phyloP scores from a whole-genome alignment of 2,329 filamentous ascomycete genomes.

The Bipolaris zeicola region DNA sequence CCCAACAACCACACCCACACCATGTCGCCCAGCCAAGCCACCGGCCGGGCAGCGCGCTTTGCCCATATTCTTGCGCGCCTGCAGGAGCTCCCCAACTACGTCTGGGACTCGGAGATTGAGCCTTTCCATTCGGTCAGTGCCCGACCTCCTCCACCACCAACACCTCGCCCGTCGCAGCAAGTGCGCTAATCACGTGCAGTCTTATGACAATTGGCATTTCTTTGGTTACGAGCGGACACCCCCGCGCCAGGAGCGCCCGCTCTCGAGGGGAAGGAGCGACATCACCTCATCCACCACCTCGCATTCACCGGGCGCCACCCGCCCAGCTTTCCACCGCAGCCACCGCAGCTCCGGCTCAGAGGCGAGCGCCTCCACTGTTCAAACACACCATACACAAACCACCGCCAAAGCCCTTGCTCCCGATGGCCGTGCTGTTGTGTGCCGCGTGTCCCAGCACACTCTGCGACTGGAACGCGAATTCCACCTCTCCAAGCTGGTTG shows the following conservation, averaged over 20 bases:
- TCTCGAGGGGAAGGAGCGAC: slow-evolving; percentile 35
- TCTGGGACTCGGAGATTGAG: slow-evolving; percentile 49
- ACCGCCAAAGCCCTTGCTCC: slow-evolving; percentile 53
- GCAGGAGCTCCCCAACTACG: slow-evolving; percentile 47
- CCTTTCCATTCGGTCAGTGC: slow-evolving; percentile 55
- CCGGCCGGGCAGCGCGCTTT: slow-evolving; percentile 33
- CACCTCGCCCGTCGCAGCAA: not conserved
- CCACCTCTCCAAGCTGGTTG: slow-evolving; percentile 77
- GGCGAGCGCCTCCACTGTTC: slow-evolving; percentile 45
- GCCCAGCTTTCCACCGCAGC: slow-evolving; percentile 32
- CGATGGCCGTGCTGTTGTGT: slow-evolving; percentile 66
- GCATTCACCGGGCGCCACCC: slow-evolving; percentile 39
- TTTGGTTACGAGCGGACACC: slow-evolving; percentile 46
- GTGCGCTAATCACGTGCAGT: slow-evolving; percentile 50
- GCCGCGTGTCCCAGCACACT: slow-evolving; percentile 80
- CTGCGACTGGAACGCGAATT: slow-evolving; percentile 86
- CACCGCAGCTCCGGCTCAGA: slow-evolving; percentile 47
- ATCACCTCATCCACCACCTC: slow-evolving; percentile 32
- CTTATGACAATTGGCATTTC: slow-evolving; percentile 84
- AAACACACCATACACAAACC: slow-evolving; percentile 55
- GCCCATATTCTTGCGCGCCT: slow-evolving; percentile 44
- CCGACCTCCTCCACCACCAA: not conserved
- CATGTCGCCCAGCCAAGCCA: slow-evolving; percentile 16
- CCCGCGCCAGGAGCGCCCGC: slow-evolving; percentile 22
- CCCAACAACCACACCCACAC: slow-evolving; percentile 21